phyloP scores from a whole-genome alignment of 352 stramenopile genomes.

The Phytopythium vexans region DNA sequence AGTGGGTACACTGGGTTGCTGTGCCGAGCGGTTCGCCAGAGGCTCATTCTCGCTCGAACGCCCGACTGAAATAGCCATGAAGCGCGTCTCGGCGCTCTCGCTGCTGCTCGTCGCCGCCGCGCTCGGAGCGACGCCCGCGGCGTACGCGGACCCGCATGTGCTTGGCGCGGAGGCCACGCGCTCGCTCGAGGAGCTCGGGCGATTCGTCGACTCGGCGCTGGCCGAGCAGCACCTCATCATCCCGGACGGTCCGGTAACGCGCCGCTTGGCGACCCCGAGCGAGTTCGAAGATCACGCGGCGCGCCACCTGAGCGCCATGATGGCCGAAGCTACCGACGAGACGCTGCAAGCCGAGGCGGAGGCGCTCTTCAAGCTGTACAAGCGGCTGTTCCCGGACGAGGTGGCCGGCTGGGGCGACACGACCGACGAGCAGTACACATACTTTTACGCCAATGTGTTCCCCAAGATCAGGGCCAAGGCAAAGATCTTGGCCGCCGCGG shows the following conservation, averaged over 20 bases:
- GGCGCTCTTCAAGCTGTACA: conserved; percentile 67
- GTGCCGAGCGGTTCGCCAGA: not conserved
- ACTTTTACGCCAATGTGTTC: conserved; percentile 66
- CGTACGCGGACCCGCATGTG: too few relatives aligned
- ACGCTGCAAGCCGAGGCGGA: conserved; percentile 34
- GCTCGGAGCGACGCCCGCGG: not conserved
- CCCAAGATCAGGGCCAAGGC: conserved; percentile 46
- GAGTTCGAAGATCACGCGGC: conserved; percentile 28
- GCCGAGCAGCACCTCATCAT: not conserved
- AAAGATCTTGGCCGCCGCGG: not conserved
- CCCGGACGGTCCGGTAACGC: not conserved
- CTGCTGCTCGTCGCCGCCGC: not conserved
- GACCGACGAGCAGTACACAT: conserved; percentile 39
- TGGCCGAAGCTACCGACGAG: conserved; percentile 17
- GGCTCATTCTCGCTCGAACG: not conserved
- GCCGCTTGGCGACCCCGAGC: not conserved
- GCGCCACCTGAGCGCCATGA: conserved; percentile 30
- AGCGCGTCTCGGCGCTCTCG: conserved; percentile 1
- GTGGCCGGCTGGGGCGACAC: conserved; percentile 43
- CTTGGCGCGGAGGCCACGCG: too few relatives aligned
- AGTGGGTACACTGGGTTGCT: conserved; percentile 4
- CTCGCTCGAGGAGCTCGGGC: not conserved
- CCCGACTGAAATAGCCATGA: not conserved
- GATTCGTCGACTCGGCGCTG: conserved; percentile 1
- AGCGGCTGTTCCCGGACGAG: conserved; percentile 37